A percentile compares a stretch with the other conserved stretches of the same genome.
phyloP scores from a whole-genome alignment of 495 filamentous ascomycete species.

The Rhypophila decipiens region DNA sequence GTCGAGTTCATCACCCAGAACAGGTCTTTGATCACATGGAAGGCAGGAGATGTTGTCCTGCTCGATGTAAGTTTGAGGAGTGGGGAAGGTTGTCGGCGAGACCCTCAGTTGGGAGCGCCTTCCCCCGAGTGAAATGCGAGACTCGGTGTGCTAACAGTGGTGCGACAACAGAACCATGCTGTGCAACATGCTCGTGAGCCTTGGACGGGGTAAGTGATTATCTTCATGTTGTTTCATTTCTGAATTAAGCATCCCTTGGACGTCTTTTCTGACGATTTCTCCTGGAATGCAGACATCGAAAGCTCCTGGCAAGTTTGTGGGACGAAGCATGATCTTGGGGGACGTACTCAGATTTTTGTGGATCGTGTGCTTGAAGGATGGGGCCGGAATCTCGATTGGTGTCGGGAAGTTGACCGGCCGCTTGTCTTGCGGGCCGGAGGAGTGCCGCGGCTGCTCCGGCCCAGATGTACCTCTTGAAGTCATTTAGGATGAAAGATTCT shows the following conservation, averaged over 20 bases:
- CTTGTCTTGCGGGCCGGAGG: no score
- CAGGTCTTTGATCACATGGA: slow-evolving; percentile 16
- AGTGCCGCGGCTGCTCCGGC: no score
- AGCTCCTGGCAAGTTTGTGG: slow-evolving; percentile 20
- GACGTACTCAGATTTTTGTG: no score
- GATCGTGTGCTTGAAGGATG: no score
- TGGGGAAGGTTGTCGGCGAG: no score
- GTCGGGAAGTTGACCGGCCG: no score
- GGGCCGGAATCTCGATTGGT: no score
- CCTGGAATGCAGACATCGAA: slow-evolving; percentile 11
- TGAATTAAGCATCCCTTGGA: neutral
- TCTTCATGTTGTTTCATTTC: neutral
- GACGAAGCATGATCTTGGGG: no score
- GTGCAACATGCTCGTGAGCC: slow-evolving; percentile 22
- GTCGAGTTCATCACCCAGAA: slow-evolving; percentile 33
- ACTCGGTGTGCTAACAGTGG: neutral
- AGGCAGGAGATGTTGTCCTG: slow-evolving; percentile 19
- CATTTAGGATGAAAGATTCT: no score
- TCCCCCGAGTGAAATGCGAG: neutral
- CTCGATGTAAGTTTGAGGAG: slow-evolving; percentile 18
- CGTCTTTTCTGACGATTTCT: neutral
- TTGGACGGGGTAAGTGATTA: slow-evolving; percentile 17
- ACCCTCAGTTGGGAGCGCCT: no score
- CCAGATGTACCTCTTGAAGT: no score
- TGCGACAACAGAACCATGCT: slow-evolving; percentile 12